Evolutionary conservation across 768 basidiomycete genomes (phyloP), one percentile per base, ranked within the genome.

Genomic region (Kwoniella sp.): DNA sequence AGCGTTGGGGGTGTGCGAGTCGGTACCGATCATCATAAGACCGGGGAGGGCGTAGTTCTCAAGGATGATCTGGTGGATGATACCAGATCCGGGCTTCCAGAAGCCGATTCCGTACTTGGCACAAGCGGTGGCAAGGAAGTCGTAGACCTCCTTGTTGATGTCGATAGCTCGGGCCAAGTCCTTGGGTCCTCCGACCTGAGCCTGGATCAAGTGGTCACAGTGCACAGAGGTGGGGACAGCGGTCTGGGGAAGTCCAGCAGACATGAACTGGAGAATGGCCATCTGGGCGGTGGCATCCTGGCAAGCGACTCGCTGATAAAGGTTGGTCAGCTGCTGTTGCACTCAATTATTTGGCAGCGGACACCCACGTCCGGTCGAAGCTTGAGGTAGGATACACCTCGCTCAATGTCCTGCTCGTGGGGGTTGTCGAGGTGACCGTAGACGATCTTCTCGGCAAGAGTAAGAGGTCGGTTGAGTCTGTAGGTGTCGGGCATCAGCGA

Each of bases 201-300:
- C 93, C 79, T 96, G 90, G 70, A 99, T 96, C 73, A 99, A 82
- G 78, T 99, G 93, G 78, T 99, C 93, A 73, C 92, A 96, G 80
- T 99, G 93, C 38, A 99, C 95, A 59, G 95, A 93, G 61, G 93
- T 93, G 28, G 93, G 93, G 59, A 96, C 92, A 39, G 93, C 93
- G 33, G 89, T 89, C 39, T 90, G 93, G 73, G 89, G 89, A 82
- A 99, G 91, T 59, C 93, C 93, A 15, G 95, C 91, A 45, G 95
- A 96, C 95, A 99, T 99, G 83, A 99, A 99, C 81, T 99, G 95
- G 62, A 99, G 82, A 50, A 99, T 83, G 17, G 95, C 95, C 95
- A 99, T 99, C 89, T 98, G 73, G 69, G 76, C 77, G 62, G 77
- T 79, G 33, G 77, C 77, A 70, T 78, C 78, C 62, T 78, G 78